Percentiles rank a stretch among this genome's conserved stretches.
Conservation (phyloP, 495 filamentous ascomycete genomes). For the Aspergillus ellipticus region DNA sequence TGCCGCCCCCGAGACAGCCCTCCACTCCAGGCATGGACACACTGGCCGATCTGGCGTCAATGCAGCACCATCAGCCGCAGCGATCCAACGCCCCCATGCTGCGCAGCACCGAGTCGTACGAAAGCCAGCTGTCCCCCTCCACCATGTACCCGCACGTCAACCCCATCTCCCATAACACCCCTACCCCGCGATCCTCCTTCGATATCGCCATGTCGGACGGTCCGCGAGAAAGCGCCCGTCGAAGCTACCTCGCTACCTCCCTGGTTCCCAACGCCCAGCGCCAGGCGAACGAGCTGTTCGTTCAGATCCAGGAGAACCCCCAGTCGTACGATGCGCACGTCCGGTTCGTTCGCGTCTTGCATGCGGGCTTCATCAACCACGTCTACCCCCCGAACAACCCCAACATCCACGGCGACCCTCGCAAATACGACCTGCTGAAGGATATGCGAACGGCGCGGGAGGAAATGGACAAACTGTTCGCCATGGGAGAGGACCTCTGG, state of each 20-base stretch:
- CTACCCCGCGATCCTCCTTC: slow-evolving; percentile 49
- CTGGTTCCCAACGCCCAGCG: slow-evolving; percentile 53
- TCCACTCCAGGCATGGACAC: slow-evolving; percentile 64
- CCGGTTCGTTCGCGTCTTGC: slow-evolving; percentile 60
- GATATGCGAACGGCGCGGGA: slow-evolving; percentile 62
- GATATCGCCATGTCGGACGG: slow-evolving; percentile 57
- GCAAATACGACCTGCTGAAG: slow-evolving; percentile 54
- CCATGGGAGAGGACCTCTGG: slow-evolving; percentile 64
- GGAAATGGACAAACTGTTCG: slow-evolving; percentile 63
- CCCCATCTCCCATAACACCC: slow-evolving; percentile 48
- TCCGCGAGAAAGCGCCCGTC: slow-evolving; percentile 43
- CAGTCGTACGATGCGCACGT: slow-evolving; percentile 64
- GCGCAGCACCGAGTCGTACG: slow-evolving; percentile 44
- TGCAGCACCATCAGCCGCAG: slow-evolving; percentile 60
- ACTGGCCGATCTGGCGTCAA: slow-evolving; percentile 61
- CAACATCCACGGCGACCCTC: slow-evolving; percentile 42
- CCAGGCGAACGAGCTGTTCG: slow-evolving; percentile 49
- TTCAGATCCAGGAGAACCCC: slow-evolving; percentile 55
- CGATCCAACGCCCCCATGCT: slow-evolving; percentile 43
- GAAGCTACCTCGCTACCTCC: slow-evolving; percentile 47
- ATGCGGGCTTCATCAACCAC: slow-evolving; percentile 59
- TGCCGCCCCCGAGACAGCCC: slow-evolving; percentile 37
- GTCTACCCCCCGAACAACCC: slow-evolving; percentile 46
- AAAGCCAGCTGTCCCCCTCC: slow-evolving; percentile 48
- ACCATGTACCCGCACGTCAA: slow-evolving; percentile 46